phyloP scores from a whole-genome alignment of 73 alveolate genomes.

The Stentor roeselii region DNA sequence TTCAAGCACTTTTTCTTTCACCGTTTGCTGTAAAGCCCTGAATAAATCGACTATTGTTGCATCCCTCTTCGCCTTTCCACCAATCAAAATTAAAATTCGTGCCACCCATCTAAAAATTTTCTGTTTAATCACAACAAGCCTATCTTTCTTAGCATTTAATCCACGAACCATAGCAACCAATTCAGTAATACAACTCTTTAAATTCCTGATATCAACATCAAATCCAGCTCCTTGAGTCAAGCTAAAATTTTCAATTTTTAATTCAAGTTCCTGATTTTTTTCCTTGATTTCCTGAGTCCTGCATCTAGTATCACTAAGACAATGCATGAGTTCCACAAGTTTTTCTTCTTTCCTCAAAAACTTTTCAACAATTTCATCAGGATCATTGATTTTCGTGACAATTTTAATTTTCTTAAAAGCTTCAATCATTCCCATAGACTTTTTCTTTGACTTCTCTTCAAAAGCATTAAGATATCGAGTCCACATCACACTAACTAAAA shows the following conservation, averaged over 20 bases:
- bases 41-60: not conserved
- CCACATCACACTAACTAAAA: slow-evolving; percentile 50
- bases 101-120: not conserved
- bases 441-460: slow-evolving; percentile 57
- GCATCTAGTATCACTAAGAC: not conserved
- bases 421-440: slow-evolving; percentile 53
- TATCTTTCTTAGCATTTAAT: too few relatives aligned
- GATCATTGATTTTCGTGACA: slow-evolving; percentile 59
- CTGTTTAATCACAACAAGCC: not conserved
- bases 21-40: not conserved
- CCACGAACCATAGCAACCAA: too few relatives aligned
- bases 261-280: not conserved
- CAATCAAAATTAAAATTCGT: not conserved
- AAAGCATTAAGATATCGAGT: slow-evolving; percentile 51
- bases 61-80: not conserved
- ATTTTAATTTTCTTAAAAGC: slow-evolving; percentile 58
- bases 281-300: not conserved
- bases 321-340: not conserved
- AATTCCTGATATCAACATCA: not conserved
- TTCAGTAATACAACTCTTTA: not conserved
- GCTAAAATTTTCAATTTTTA: too few relatives aligned
- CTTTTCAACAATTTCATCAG: slow-evolving; percentile 53
- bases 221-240: not conserved
- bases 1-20: not conserved
- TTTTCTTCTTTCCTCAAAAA: slow-evolving; percentile 62